A percentile compares a stretch with the other conserved stretches of the same genome.
These are phyloP conservation scores for Penium margaritaceum DNA, from an alignment of 139 green algal genomes.

Conservation along the genomic window DNA sequence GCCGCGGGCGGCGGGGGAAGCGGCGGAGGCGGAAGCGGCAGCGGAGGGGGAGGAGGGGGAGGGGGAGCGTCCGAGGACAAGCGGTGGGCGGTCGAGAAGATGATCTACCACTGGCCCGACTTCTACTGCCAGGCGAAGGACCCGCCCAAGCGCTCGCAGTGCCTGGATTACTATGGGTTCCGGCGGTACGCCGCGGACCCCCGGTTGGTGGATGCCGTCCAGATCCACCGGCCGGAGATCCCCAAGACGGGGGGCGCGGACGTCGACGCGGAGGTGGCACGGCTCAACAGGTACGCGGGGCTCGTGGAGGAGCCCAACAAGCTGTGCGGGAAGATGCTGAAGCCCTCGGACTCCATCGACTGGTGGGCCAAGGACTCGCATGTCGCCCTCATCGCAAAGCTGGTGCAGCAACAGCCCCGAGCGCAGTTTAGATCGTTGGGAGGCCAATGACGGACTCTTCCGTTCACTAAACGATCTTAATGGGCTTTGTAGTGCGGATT, in stretches of 20 bases:
- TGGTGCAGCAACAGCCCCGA: no score
- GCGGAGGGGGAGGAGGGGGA: no score
- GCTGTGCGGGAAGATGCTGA: background rate
- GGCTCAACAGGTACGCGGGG: conserved; percentile 6
- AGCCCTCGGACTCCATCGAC: conserved; percentile 7
- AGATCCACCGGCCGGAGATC: conserved; percentile 20
- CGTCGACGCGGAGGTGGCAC: conserved; percentile 8
- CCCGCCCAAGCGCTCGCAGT: background rate
- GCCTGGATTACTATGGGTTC: conserved; percentile 21
- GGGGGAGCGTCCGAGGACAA: no score
- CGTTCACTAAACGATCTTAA: no score
- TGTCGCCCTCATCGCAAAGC: background rate
- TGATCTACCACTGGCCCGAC: conserved; percentile 24
- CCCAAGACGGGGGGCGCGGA: conserved; percentile 13
- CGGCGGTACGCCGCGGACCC: conserved; percentile 21
- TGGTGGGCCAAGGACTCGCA: conserved; percentile 19
- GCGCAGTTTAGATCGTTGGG: no score
- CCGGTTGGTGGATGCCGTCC: conserved; percentile 1
- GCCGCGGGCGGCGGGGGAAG: no score
- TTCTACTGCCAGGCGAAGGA: conserved; percentile 23
- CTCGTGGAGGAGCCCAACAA: conserved; percentile 4
- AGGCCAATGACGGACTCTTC: no score
- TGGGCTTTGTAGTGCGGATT: no score
- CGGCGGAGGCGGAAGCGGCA: no score
- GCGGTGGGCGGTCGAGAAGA: conserved; percentile 11